Evolutionary conservation across 1,284 basidiomycete species (phyloP).

Genomic region (Fistulina hepatica): DNA sequence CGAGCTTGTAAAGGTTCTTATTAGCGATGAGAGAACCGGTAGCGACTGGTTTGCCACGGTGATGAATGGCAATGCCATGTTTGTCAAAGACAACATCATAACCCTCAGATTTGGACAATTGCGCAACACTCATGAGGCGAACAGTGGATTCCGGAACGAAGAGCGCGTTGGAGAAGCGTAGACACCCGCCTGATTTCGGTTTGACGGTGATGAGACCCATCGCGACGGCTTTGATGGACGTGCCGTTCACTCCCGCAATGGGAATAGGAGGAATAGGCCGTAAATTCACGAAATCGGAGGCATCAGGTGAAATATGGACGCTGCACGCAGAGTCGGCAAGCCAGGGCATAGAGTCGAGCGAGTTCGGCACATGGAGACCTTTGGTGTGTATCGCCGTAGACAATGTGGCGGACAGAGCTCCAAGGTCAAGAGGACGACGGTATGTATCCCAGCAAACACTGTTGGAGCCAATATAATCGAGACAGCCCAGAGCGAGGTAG

Average conservation of each 20-base stretch:
- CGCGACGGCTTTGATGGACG: conserved; percentile 7
- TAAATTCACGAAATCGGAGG: conserved; percentile 8
- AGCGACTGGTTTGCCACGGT: too few relatives aligned
- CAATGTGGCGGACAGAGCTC: too few relatives aligned
- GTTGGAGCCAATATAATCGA: too few relatives aligned
- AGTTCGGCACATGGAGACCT: too few relatives aligned
- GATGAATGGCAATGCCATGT: too few relatives aligned
- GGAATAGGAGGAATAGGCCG: conserved; percentile 1
- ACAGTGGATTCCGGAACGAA: conserved; percentile 2
- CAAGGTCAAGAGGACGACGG: too few relatives aligned
- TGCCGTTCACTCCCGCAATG: conserved; percentile 11
- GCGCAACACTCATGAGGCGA: conserved; percentile 2
- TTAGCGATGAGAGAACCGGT: conserved; percentile 1
- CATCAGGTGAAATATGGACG: conserved; percentile 10
- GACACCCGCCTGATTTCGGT: too few relatives aligned
- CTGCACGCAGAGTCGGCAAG: conserved; percentile 10
- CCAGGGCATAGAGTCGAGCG: too few relatives aligned
- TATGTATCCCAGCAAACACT: too few relatives aligned
- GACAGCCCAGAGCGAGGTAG: too few relatives aligned
- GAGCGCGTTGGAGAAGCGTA: background rate
- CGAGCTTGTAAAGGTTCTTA: conserved; percentile 1
- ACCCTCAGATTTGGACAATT: background rate
- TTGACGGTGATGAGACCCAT: conserved; percentile 5
- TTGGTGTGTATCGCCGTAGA: too few relatives aligned
- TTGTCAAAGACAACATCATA: background rate